These are phyloP conservation scores for Solanum microdontum DNA, from an alignment of 257 asterid genomes.

Conservation along the genomic window DNA sequence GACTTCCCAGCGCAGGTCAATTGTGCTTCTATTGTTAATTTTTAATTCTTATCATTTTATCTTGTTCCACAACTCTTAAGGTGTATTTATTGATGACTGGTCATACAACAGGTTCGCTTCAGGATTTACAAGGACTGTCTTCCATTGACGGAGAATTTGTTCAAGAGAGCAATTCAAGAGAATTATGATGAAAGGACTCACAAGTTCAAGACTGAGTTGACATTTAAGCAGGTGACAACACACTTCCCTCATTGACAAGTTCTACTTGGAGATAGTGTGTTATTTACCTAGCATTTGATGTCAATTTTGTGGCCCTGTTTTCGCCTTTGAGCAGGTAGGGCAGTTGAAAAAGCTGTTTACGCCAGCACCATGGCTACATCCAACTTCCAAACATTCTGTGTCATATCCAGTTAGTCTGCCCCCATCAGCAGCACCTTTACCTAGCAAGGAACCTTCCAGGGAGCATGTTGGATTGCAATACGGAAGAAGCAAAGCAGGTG, in stretches of 20 bases:
- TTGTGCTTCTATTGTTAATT: background rate
- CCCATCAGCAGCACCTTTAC: constrained; percentile 6
- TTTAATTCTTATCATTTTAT: background rate
- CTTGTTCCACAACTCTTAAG: constrained; percentile 1
- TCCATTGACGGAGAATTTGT: constrained; percentile 68
- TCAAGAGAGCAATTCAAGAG: constrained; percentile 70
- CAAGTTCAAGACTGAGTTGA: constrained; percentile 70
- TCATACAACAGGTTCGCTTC: constrained; percentile 54
- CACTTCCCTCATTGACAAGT: background rate
- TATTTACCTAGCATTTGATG: background rate
- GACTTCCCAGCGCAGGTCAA: constrained; percentile 86
- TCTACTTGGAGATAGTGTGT: background rate
- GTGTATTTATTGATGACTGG: background rate
- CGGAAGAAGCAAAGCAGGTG: constrained; percentile 4
- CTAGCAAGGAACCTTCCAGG: constrained; percentile 11
- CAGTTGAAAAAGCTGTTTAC: constrained; percentile 36
- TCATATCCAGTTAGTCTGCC: constrained; percentile 1
- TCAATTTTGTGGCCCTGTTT: background rate
- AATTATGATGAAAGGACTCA: constrained; percentile 53
- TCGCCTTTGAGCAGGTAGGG: constrained; percentile 38
- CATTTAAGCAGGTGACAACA: constrained; percentile 52
- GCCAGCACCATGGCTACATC: constrained; percentile 36
- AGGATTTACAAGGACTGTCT: constrained; percentile 46
- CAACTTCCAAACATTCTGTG: constrained; percentile 12
- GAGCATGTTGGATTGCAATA: constrained; percentile 11